Evolutionary conservation across 2,329 filamentous ascomycete genomes (phyloP).

Genomic region (Colletotrichum ledebouriae): DNA sequence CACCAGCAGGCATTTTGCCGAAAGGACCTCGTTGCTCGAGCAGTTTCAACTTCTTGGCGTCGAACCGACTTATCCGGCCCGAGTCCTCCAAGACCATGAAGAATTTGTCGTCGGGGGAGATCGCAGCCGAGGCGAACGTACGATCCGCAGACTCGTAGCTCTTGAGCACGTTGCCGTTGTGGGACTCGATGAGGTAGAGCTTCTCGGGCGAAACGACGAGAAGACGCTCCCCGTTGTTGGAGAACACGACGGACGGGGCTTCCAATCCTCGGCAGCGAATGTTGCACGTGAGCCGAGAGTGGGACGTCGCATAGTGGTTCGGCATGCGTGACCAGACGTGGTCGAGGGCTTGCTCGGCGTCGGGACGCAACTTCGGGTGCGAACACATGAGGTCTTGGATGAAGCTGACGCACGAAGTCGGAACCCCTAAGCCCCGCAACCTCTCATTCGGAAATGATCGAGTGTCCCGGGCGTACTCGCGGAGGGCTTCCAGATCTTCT

Average conservation of each 20-base stretch:
- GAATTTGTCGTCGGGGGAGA: conserved; percentile 19
- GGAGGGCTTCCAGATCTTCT: conserved; percentile 1
- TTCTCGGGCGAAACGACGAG: conserved; percentile 21
- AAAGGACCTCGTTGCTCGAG: conserved; percentile 22
- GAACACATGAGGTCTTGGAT: conserved; percentile 22
- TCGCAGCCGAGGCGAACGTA: conserved; percentile 12
- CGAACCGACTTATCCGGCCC: conserved; percentile 11
- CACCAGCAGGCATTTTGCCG: conserved; percentile 22
- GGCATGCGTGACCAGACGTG: conserved; percentile 16
- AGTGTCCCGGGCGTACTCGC: conserved; percentile 3
- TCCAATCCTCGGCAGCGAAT: conserved; percentile 20
- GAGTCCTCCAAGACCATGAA: conserved; percentile 22
- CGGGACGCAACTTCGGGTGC: conserved; percentile 11
- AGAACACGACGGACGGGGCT: conserved; percentile 1
- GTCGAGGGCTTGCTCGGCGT: conserved; percentile 10
- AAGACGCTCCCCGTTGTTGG: conserved; percentile 14
- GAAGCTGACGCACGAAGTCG: neutral
- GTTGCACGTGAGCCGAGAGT: neutral
- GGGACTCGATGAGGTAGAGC: conserved; percentile 13
- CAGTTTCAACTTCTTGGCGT: conserved; percentile 8
- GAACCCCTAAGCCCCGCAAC: conserved; percentile 6
- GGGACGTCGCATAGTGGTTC: conserved; percentile 16
- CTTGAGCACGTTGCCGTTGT: conserved; percentile 7
- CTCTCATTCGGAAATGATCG: conserved; percentile 17
- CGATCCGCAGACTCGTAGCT: conserved; percentile 16